Evolutionary conservation across 2,329 filamentous ascomycete genomes (phyloP), one percentile per base, ranked within the genome.

Genomic region (Fusarium brevicatenulatum): DNA sequence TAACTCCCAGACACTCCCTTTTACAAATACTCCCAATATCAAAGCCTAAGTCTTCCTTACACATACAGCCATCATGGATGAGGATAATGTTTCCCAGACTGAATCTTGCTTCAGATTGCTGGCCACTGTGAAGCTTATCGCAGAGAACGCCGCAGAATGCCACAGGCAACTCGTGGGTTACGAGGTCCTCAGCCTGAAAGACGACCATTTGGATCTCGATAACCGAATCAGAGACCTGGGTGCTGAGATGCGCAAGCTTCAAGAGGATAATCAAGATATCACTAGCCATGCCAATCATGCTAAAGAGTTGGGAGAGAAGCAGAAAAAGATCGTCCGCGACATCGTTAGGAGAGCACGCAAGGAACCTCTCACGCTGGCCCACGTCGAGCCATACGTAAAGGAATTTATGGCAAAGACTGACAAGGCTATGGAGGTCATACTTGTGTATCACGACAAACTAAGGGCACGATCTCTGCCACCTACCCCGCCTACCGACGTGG

Each of bases 1-100:
- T 6, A 2, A 34, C 47, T 7, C 4, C 30, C n/a, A 19, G 34
- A 13, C n/a, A 2, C 11, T 34, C 34, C n/a, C 3, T 18, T 50
- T 4, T 50, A 0, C 2, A 7, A 11, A 23, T 19, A 23, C 6
- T 5, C 6, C 2, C 3, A 34, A 12, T 5, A 6, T 32, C 30
- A 10, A 6, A 36, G 9, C 4, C 11, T 6, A 1, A 8, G 9
- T 15, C 11, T 13, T 23, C 2, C 3, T 15, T 25, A 10, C 12
- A 19, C 5, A 52, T 6, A 25, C 15, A 19, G n/a, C 0, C 9
- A 15, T 25, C n/a, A 52, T 52, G 49, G 3, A 13, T 50, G 9
- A n/a, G 9, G 30, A 23, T 19, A 7, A 5, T 34, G 11, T 4
- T 34, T 19, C 30, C 47, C 16, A 34, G 16, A 13, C 4, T 34